Conservation (phyloP, 257 asterid genomes). For the Lantana camara region DNA sequence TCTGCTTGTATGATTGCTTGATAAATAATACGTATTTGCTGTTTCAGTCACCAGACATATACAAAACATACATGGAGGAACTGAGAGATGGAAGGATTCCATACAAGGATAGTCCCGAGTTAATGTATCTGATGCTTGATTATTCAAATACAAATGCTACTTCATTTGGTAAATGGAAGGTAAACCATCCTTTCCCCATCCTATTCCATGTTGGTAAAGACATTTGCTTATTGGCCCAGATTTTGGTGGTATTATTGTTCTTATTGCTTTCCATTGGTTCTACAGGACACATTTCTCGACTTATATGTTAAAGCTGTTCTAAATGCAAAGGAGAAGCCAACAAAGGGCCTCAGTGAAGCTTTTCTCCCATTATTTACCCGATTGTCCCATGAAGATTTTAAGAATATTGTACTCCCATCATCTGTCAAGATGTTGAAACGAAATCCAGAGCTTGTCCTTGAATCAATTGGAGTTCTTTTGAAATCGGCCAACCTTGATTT, state of each 20-base stretch:
- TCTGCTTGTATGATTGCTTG: slow-evolving; percentile 7
- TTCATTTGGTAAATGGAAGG: slow-evolving; percentile 75
- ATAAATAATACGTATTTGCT: slow-evolving; percentile 26
- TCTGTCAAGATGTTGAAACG: slow-evolving; percentile 95
- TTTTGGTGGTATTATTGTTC: slow-evolving; percentile 18
- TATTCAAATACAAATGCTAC: slow-evolving; percentile 52
- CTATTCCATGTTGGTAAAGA: slow-evolving; percentile 14
- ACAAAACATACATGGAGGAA: slow-evolving; percentile 72
- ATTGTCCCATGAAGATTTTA: slow-evolving; percentile 88
- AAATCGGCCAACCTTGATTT: slow-evolving; percentile 68
- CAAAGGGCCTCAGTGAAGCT: slow-evolving; percentile 74
- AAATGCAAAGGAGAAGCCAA: slow-evolving; percentile 89
- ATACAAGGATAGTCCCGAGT: slow-evolving; percentile 72
- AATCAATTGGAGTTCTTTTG: slow-evolving; percentile 79
- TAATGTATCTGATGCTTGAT: slow-evolving; percentile 64
- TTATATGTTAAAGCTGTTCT: slow-evolving; percentile 73
- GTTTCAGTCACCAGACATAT: slow-evolving; percentile 76
- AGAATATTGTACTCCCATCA: slow-evolving; percentile 62
- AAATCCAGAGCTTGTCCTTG: slow-evolving; percentile 96
- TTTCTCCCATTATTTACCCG: slow-evolving; percentile 70
- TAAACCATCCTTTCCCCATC: slow-evolving; percentile 26
- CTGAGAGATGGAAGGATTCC: slow-evolving; percentile 72
- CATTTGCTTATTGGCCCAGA: slow-evolving; percentile 6
- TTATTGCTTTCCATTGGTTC: slow-evolving; percentile 36
- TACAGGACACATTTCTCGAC: slow-evolving; percentile 80